Evolutionary conservation across 371 early-diverging fungal species (phyloP), one percentile per base, ranked within the genome.

Genomic region (Parasitella parasitica): DNA sequence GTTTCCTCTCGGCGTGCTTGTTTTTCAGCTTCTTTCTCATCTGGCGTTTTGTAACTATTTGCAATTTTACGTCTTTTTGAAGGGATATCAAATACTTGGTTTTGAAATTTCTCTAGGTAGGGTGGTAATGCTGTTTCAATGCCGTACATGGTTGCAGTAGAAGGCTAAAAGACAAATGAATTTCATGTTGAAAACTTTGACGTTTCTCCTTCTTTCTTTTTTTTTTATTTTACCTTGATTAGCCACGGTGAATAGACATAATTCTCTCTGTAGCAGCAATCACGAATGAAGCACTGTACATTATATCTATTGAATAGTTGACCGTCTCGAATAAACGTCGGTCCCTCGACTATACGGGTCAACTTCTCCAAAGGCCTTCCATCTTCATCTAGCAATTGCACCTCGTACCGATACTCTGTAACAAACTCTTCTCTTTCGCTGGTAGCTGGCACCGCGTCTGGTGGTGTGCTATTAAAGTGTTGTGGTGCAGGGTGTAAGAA

Each of bases 221-320:
- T 39, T 43, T 11, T 8, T 8, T 22, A 15, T 41, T 46, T 43
- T 75, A 88, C 89, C 84, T 84, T 80, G 24, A 92, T 76, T 13
- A 87, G 34, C 88, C 89, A 89, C 11, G 90, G 90, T 28, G 89
- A 86, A 15, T 86, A 87, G 9, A 81, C 58, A 72, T 89, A 88
- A 32, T 62, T 73, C 13, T 89, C 90, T 60, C 78, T 86, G 34
- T 75, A 68, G 0, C 87, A 79, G 52, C 84, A 84, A 56, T 92
- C 92, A 36, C 85, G 76, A 16, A 92, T 80, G 61, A 87, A 87
- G 53, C 77, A 77, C 56, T 87, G 84, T 35, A 92, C 62, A 39
- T 84, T 85, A 22, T 66, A 66, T 57, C 84, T 84, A 57, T 83
- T 84, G 58, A 87, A 82, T 1, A 73, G 69, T 12, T 73, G 69